Evolutionary conservation across 495 filamentous ascomycete genomes (phyloP), one percentile per base, ranked within the genome.

Genomic region (Platismatia glauca): DNA sequence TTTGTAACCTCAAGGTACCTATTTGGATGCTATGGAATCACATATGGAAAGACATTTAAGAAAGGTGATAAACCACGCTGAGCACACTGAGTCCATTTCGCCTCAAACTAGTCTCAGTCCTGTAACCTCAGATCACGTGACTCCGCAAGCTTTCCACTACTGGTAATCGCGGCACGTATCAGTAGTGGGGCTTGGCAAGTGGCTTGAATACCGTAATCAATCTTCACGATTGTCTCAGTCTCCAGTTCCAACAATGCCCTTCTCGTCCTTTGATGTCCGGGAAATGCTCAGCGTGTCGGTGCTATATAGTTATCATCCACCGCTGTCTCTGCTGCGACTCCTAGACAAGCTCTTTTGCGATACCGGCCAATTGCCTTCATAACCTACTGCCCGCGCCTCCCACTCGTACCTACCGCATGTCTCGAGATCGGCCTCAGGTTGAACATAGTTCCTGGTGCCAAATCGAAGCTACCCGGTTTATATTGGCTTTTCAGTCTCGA

Each of bases 281-380:
- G 29, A 33, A 16, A 53, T 33, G 29, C 20, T 4, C 27, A 53
- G 50, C 27, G 1, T 20, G 20, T 53, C 48, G 2, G 48, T 33
- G 29, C 29, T 62, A 29, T 29, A 56, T 18, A 43, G 12, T 43
- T 18, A 44, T 35, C 7, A 22, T 56, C 15, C 37, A 29, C 15
- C 39, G 9, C 8, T 43, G 4, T 44, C 60, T 18, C 35, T 37
- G 3, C 29, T 56, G 27, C 16, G 18, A 15, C 43, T 33, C n/a
- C 5, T 27, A 24, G 38, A 44, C 29, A 57, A 39, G 43, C 13
- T 6, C 18, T 6, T 56, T 16, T 29, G 38, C 37, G 60, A 56
- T 62, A 56, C 50, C 12, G 60, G 60, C 38, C 50, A 56, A 34
- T 35, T 38, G 5, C 41, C 11, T 33, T 29, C 38, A 46, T 20